Percentiles rank a stretch among this genome's conserved stretches.
These are phyloP conservation scores for Geotrichum phurueaensis DNA, from an alignment of 1,139 yeast species.

Conservation along the genomic window DNA sequence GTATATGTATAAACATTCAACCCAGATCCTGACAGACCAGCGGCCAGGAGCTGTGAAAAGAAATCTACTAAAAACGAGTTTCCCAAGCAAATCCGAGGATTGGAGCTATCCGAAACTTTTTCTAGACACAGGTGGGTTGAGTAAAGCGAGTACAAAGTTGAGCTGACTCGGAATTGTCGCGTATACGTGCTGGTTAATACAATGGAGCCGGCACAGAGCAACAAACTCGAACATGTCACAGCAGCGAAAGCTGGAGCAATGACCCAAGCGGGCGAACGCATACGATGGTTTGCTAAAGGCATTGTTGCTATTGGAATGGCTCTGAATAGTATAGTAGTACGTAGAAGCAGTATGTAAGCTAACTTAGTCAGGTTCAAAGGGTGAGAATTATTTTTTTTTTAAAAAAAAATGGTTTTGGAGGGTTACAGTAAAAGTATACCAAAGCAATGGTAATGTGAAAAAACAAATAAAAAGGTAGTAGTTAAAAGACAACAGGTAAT, in stretches of 20 bases:
- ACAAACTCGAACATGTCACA: background rate
- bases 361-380: background rate
- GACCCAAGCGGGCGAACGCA: background rate
- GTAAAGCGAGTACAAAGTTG: background rate
- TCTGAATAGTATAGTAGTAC: background rate
- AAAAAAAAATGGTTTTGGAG: background rate
- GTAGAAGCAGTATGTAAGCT: background rate
- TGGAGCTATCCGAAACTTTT: background rate
- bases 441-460: background rate
- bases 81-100: background rate
- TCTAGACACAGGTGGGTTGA: background rate
- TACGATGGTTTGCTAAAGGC: background rate
- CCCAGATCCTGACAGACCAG: background rate
- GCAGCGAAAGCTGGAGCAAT: background rate
- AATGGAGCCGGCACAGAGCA: background rate
- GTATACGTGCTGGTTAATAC: background rate
- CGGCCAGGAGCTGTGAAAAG: background rate
- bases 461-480: background rate
- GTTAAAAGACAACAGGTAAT: too few species aligned
- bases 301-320: background rate
- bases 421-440: background rate
- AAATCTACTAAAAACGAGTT: background rate
- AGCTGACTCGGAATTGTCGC: background rate
- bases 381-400: too few species aligned
- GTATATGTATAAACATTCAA: background rate